These are phyloP conservation scores for Escovopsis weberi DNA, from an alignment of 2,329 filamentous ascomycete genomes.

Conservation along the genomic window DNA sequence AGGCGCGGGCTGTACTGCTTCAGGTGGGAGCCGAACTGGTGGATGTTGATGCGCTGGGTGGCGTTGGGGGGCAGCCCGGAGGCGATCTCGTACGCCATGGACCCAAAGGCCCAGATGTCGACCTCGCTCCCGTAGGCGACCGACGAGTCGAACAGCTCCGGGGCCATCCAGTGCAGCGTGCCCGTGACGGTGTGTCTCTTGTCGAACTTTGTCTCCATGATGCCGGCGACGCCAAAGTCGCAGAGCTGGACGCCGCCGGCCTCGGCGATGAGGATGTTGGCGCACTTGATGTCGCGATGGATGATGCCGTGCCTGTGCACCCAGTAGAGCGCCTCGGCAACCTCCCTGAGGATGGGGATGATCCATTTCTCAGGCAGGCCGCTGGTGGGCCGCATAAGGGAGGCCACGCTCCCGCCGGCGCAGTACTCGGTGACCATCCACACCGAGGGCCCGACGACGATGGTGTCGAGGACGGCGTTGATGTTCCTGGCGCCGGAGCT, in stretches of 20 bases:
- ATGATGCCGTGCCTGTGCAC: constrained; percentile 54
- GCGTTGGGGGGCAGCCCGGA: constrained; percentile 47
- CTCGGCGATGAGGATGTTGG: constrained; percentile 67
- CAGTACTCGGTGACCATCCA: constrained; percentile 84
- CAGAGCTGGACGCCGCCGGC: constrained; percentile 63
- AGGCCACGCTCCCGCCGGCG: constrained; percentile 67
- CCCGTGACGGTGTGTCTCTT: constrained; percentile 54
- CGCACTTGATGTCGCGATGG: constrained; percentile 57
- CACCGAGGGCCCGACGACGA: constrained; percentile 61
- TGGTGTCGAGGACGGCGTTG: constrained; percentile 64
- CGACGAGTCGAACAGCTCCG: constrained; percentile 41
- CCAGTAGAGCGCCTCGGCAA: constrained; percentile 49
- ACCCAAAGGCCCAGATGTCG: constrained; percentile 57
- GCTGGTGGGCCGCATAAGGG: constrained; percentile 49
- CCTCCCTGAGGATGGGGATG: constrained; percentile 50
- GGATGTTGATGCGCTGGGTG: constrained; percentile 23
- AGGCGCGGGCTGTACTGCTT: constrained; percentile 38
- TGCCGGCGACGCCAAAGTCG: constrained; percentile 39
- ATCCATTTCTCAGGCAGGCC: constrained; percentile 57
- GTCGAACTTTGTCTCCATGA: constrained; percentile 44
- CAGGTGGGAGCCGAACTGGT: constrained; percentile 28
- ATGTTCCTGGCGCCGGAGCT: constrained; percentile 63
- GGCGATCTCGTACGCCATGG: constrained; percentile 53
- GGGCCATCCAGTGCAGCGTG: constrained; percentile 56
- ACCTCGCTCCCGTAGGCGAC: constrained; percentile 39